Evolutionary conservation across 176 grass and related monocot genomes (phyloP), one percentile per base, ranked within the genome.

Genomic region (Musa schizocarpa): DNA sequence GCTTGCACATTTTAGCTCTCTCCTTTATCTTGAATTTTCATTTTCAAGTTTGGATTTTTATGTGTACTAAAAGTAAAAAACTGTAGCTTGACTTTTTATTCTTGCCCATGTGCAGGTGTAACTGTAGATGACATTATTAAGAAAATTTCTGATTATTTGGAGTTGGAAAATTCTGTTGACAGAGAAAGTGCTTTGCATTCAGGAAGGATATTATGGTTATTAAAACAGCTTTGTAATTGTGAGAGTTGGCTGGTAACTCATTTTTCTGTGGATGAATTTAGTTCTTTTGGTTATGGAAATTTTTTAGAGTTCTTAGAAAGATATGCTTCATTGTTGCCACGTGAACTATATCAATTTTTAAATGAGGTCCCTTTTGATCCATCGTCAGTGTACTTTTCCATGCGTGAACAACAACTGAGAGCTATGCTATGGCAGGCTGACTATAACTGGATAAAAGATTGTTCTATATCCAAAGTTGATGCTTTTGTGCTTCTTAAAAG

Each of bases 251-350:
- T 91, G 29, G 68, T 71, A 64, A 78, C 64, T 76, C 82, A 87
- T 77, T 93, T 87, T 85, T 91, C 84, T 26, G 85, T 82, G 52
- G 79, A 87, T n/a, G 83, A 93, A 75, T 98, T 98, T 83, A 82
- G 17, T 78, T 78, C 86, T 76, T 82, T 98, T 82, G 90, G 86
- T 75, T 83, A 91, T 82, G 94, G 94, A 48, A 82, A 67, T 76
- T 93, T 98, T 72, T 85, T 91, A 12, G 82, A 82, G 24, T 98
- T 98, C 85, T 88, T 98, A 85, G 82, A 80, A 52, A 82, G 87
- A 84, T 68, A 93, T 87, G 68, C 63, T 75, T 71, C 85, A 80
- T 72, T 73, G 20, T 81, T 93, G 24, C 84, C 82, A n/a, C 76
- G 34, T 71, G 74, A 74, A 71, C 53, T 93, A 65, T 67, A 63